phyloP scores from a whole-genome alignment of 1,284 basidiomycete species.

The Gastroboletus turbinatus region DNA sequence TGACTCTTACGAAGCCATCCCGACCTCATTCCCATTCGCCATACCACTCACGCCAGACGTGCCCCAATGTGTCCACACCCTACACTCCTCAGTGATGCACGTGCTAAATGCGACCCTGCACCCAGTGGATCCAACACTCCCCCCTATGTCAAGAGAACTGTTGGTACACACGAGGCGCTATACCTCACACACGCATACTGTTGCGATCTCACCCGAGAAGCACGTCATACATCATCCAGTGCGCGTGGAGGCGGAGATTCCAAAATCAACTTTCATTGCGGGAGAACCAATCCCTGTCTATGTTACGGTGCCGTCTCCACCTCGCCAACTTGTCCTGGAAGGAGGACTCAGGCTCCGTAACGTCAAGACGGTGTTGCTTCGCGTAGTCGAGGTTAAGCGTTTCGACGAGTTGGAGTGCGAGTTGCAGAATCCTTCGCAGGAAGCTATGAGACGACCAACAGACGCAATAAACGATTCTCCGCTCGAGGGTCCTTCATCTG shows the following conservation, averaged over 20 bases:
- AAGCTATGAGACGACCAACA: slow-evolving; percentile 10
- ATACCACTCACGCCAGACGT: slow-evolving; percentile 72
- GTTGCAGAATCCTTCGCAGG: slow-evolving; percentile 28
- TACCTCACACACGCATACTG: slow-evolving; percentile 56
- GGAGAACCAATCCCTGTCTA: slow-evolving; percentile 75
- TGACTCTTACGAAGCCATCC: slow-evolving; percentile 40
- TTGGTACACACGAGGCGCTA: slow-evolving; percentile 73
- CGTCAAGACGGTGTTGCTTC: slow-evolving; percentile 69
- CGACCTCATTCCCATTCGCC: slow-evolving; percentile 70
- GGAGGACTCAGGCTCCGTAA: slow-evolving; percentile 71
- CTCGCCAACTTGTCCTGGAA: slow-evolving; percentile 59
- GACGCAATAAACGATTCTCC: slow-evolving; percentile 4
- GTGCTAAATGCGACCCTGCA: slow-evolving; percentile 63
- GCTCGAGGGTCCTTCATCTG: slow-evolving; percentile 32
- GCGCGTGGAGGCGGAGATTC: slow-evolving; percentile 64
- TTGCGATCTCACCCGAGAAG: slow-evolving; percentile 58
- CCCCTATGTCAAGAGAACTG: slow-evolving; percentile 53
- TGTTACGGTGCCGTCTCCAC: slow-evolving; percentile 71
- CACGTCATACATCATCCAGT: slow-evolving; percentile 60
- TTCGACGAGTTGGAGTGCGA: slow-evolving; percentile 37
- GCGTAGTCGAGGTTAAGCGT: slow-evolving; percentile 53
- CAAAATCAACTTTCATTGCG: slow-evolving; percentile 63
- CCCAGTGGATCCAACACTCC: slow-evolving; percentile 42
- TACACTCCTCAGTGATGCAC: slow-evolving; percentile 66
- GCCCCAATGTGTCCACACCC: slow-evolving; percentile 73